A percentile compares a stretch with the other conserved stretches of the same genome.
Conservation (phyloP, 2,329 filamentous ascomycete species). For the Emmonsia crescens region DNA sequence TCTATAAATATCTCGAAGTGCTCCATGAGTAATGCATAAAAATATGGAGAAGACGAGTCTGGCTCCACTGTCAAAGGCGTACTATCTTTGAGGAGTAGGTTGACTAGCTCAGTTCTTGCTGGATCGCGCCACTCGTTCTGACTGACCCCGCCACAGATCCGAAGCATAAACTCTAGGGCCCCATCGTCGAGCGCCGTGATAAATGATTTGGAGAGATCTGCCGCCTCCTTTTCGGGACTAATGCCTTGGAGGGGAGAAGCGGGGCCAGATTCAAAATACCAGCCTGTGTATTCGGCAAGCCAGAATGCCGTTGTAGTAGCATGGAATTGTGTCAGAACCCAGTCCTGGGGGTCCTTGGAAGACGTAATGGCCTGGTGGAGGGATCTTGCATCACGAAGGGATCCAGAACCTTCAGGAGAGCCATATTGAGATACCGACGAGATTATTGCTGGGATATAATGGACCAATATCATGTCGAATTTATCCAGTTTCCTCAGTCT, state of each 20-base stretch:
- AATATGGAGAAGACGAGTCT: constrained; percentile 57
- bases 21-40: constrained; percentile 63
- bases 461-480: constrained; percentile 64
- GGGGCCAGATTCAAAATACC: constrained; percentile 65
- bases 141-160: constrained; percentile 70
- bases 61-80: constrained; percentile 57
- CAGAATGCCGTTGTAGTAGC: constrained; percentile 74
- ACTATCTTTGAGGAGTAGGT: constrained; percentile 72
- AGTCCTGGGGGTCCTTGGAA: constrained; percentile 55
- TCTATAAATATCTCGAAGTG: constrained; percentile 82
- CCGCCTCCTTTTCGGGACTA: constrained; percentile 56
- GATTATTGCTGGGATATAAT: constrained; percentile 71
- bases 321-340: constrained; percentile 64
- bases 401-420: constrained; percentile 60
- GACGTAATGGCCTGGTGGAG: constrained; percentile 59
- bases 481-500: constrained; percentile 60
- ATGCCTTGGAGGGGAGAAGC: constrained; percentile 49
- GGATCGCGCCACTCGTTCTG: constrained; percentile 79
- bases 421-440: constrained; percentile 68
- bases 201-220: constrained; percentile 61
- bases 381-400: constrained; percentile 56
- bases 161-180: constrained; percentile 82
- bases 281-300: constrained; percentile 86
- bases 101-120: constrained; percentile 68
- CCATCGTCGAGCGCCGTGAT: constrained; percentile 72